A percentile compares a stretch with the other conserved stretches of the same genome.
Evolutionary conservation across 73 alveolate genomes (phyloP).

Genomic region (Uronychia binucleata): DNA sequence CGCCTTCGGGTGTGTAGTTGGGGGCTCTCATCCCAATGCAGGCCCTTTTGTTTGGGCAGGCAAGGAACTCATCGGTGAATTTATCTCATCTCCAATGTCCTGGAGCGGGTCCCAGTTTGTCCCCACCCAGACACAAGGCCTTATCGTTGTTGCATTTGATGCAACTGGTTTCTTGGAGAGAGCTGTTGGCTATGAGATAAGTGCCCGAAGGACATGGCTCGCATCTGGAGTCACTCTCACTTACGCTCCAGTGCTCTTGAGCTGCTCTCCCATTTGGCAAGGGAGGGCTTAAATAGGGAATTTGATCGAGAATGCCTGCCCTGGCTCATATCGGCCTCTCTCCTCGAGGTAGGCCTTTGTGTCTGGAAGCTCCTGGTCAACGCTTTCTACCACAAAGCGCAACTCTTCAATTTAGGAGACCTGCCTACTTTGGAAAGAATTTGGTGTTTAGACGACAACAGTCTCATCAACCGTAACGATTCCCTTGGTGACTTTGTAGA

Average conservation of each 20-base stretch:
- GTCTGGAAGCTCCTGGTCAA: not conserved
- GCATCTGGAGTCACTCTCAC: too few relatives aligned
- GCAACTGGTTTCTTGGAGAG: not conserved
- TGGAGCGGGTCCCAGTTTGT: not conserved
- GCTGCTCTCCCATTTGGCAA: not conserved
- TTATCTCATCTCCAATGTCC: not conserved
- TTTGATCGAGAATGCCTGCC: too few relatives aligned
- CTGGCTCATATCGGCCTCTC: too few relatives aligned
- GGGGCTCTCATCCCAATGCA: constrained; percentile 27
- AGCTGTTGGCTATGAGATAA: not conserved
- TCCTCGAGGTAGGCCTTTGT: not conserved
- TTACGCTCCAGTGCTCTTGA: not conserved
- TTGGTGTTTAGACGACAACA: not conserved
- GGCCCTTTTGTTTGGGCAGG: constrained; percentile 17
- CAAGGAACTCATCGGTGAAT: constrained; percentile 7
- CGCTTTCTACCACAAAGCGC: not conserved
- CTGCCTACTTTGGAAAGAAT: too few relatives aligned
- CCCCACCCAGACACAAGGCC: not conserved
- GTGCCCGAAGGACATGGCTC: not conserved
- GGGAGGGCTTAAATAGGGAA: too few relatives aligned
- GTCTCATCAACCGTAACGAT: not conserved
- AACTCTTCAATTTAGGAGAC: too few relatives aligned
- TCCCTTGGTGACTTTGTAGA: not conserved
- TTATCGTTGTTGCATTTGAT: not conserved
- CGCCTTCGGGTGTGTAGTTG: constrained; percentile 11